Evolutionary conservation across 78 protist species (phyloP).

Genomic region (Planoprotostelium fungivorum): DNA sequence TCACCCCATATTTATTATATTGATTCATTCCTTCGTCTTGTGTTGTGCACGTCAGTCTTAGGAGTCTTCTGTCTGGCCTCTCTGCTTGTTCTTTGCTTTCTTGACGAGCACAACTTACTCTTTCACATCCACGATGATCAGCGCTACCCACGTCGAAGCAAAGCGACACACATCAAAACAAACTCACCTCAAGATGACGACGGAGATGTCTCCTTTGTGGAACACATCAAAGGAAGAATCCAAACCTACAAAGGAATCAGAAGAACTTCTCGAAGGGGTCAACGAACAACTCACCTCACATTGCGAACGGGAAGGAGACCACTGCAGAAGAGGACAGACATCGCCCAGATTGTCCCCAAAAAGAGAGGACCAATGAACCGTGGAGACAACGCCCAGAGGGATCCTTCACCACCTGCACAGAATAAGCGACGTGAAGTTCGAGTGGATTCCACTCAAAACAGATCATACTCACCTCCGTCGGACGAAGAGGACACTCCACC

Average conservation of each 20-base stretch:
- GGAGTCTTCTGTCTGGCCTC: conserved; percentile 36
- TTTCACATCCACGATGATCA: conserved; percentile 66
- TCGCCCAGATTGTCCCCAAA: conserved; percentile 59
- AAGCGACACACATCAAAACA: conserved; percentile 72
- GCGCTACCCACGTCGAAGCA: conserved; percentile 88
- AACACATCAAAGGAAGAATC: too few relatives aligned
- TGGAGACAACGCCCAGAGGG: too few relatives aligned
- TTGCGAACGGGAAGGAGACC: conserved; percentile 25
- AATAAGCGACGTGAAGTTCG: conserved; percentile 71
- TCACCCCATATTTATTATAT: too few relatives aligned
- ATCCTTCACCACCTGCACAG: too few relatives aligned
- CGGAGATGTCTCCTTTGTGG: too few relatives aligned
- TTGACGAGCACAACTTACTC: conserved; percentile 51
- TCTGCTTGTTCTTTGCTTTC: conserved; percentile 34
- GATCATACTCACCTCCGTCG: conserved; percentile 89
- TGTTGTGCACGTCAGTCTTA: too few relatives aligned
- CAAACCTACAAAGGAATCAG: too few relatives aligned
- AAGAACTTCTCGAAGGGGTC: conserved; percentile 51
- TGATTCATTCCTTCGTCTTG: too few relatives aligned
- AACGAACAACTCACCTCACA: conserved; percentile 82
- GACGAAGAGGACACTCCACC: conserved; percentile 88
- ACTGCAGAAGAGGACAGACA: conserved; percentile 78
- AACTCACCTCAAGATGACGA: too few relatives aligned
- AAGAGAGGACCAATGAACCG: too few relatives aligned
- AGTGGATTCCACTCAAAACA: conserved; percentile 92